Conservation (phyloP, 106 monocot genomes). For the Platanthera guangdongensis region DNA sequence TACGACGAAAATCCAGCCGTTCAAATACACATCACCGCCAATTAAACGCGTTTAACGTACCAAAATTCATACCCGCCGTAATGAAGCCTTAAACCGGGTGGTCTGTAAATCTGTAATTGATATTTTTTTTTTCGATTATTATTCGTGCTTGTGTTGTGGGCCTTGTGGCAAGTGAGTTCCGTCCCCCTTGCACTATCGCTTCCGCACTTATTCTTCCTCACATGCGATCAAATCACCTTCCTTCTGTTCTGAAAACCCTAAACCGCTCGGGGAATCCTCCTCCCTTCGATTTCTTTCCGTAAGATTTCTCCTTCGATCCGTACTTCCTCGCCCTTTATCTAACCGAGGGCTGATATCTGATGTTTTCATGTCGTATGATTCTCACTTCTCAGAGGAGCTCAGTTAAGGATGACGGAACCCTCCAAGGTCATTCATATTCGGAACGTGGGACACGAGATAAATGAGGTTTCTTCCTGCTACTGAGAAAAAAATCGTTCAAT, state of each 20-base stretch:
- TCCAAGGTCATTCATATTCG: constrained; percentile 93
- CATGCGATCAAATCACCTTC: too few species aligned
- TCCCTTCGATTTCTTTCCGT: background rate
- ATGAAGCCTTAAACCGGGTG: too few species aligned
- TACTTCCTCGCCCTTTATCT: background rate
- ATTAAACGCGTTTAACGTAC: too few species aligned
- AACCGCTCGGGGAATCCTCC: background rate
- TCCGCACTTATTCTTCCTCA: too few species aligned
- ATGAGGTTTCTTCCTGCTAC: constrained; percentile 6
- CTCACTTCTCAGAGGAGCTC: background rate
- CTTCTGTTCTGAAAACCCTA: background rate
- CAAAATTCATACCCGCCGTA: too few species aligned
- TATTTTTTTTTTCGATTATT: too few species aligned
- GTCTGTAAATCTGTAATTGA: too few species aligned
- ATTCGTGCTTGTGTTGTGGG: too few species aligned
- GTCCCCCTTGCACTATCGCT: too few species aligned
- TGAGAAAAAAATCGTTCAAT: background rate
- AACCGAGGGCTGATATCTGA: background rate
- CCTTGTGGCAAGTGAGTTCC: too few species aligned
- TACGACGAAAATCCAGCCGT: too few species aligned
- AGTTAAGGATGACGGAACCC: constrained; percentile 58
- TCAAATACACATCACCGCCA: too few species aligned
- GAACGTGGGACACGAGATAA: constrained; percentile 83
- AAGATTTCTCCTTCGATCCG: background rate
- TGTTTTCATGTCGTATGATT: background rate